Evolutionary conservation across 257 asterid genomes (phyloP).

Genomic region (Solanum chilense): DNA sequence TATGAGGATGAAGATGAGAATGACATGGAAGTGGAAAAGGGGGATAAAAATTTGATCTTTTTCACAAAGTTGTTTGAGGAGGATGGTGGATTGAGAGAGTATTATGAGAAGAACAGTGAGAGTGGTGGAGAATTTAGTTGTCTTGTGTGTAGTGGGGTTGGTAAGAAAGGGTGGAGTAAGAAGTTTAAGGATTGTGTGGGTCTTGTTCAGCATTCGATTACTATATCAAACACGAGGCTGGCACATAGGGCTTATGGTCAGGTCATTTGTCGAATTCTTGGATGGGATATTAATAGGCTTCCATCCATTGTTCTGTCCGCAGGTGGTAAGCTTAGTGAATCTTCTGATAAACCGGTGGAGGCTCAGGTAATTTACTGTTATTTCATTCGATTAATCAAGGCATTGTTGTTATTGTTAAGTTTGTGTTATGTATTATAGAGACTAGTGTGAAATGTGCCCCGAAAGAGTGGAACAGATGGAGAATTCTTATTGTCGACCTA

Average conservation of each 20-base stretch:
- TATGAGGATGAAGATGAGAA: neutral
- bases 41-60: neutral
- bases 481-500: neutral
- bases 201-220: conserved; percentile 58
- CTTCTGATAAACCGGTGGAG: conserved; percentile 2
- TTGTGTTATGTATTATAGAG: neutral
- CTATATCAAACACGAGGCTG: conserved; percentile 26
- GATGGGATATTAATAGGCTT: conserved; percentile 66
- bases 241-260: conserved; percentile 54
- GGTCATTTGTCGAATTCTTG: conserved; percentile 58
- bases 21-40: neutral
- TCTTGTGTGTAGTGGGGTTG: conserved; percentile 55
- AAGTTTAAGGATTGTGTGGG: conserved; percentile 56
- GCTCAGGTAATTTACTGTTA: conserved; percentile 5
- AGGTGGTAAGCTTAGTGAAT: conserved; percentile 1
- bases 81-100: neutral
- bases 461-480: neutral
- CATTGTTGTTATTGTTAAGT: neutral
- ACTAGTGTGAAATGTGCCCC: neutral
- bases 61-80: neutral
- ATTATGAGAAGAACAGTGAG: conserved; percentile 1
- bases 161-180: conserved; percentile 29
- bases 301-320: conserved; percentile 22
- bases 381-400: neutral
- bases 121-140: conserved; percentile 46